These are phyloP conservation scores for Pseudonitzschia delicatissima DNA, from an alignment of 108 stramenopile genomes.

Conservation along the genomic window DNA sequence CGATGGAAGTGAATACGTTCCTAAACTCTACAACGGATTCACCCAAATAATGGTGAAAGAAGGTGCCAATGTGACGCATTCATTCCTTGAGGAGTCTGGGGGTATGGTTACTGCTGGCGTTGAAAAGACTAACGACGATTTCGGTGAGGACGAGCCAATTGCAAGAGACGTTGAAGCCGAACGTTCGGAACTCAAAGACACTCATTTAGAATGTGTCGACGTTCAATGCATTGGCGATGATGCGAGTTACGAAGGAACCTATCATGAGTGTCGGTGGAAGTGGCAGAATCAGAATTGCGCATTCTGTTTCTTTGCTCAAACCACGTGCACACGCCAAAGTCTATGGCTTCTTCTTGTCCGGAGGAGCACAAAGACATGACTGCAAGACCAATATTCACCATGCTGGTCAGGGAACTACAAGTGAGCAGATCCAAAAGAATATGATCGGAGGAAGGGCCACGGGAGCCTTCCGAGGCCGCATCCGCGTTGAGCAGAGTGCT, in stretches of 20 bases:
- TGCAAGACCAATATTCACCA: conserved; percentile 91
- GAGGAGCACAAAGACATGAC: conserved; percentile 82
- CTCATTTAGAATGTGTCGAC: conserved; percentile 79
- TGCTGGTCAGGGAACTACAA: conserved; percentile 75
- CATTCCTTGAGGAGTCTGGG: conserved; percentile 80
- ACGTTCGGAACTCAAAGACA: conserved; percentile 71
- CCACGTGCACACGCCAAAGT: conserved; percentile 61
- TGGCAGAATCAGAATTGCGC: conserved; percentile 68
- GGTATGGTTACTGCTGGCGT: conserved; percentile 68
- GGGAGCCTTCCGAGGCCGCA: conserved; percentile 88
- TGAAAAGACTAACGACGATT: conserved; percentile 44
- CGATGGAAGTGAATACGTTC: conserved; percentile 28
- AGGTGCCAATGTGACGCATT: conserved; percentile 77
- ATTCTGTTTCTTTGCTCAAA: conserved; percentile 63
- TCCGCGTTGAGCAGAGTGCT: conserved; percentile 90
- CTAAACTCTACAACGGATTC: conserved; percentile 85
- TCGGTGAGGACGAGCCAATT: conserved; percentile 34
- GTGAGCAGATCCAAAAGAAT: conserved; percentile 86
- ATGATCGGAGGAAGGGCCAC: conserved; percentile 87
- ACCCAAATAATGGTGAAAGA: conserved; percentile 79
- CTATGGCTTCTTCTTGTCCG: conserved; percentile 76
- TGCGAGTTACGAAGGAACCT: conserved; percentile 51
- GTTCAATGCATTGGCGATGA: conserved; percentile 75
- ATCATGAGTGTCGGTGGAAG: conserved; percentile 80
- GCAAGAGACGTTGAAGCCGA: conserved; percentile 64